Conservation (phyloP, 2,329 filamentous ascomycete genomes). For the Aureobasidium melanogenum region DNA sequence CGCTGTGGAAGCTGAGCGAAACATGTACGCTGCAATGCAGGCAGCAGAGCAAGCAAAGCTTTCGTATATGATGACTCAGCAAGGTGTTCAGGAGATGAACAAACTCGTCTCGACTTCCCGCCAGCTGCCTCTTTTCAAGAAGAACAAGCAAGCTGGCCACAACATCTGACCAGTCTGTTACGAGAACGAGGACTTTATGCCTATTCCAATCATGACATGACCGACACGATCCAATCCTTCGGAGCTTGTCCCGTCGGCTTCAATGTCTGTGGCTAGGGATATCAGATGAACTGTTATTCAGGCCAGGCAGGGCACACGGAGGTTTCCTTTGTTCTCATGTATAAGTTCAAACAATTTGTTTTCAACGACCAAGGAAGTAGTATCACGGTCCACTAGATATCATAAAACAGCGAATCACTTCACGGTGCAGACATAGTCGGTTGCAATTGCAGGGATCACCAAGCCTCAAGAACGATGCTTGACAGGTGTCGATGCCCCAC, state of each 20-base stretch:
- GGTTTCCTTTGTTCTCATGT: background rate
- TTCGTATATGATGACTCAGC: constrained; percentile 21
- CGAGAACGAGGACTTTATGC: background rate
- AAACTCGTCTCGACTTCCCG: constrained; percentile 10
- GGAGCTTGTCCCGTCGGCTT: too few relatives aligned
- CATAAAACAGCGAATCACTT: background rate
- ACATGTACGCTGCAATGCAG: constrained; percentile 19
- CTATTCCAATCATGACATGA: background rate
- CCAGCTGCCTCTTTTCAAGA: background rate
- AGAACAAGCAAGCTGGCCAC: background rate
- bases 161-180: background rate
- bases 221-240: background rate
- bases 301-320: background rate
- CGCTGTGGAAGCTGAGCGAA: constrained; percentile 20
- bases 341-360: background rate
- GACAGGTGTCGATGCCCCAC: background rate
- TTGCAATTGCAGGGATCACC: too few relatives aligned
- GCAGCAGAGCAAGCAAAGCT: constrained; percentile 20
- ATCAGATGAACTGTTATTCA: background rate
- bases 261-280: background rate
- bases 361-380: background rate
- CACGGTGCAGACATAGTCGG: background rate
- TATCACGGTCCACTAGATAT: background rate
- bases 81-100: constrained; percentile 17
- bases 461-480: background rate